A percentile compares a stretch with the other conserved stretches of the same genome.
phyloP scores from a whole-genome alignment of 129 eudicot species.

The Pseudognaphalium luteoalbum region DNA sequence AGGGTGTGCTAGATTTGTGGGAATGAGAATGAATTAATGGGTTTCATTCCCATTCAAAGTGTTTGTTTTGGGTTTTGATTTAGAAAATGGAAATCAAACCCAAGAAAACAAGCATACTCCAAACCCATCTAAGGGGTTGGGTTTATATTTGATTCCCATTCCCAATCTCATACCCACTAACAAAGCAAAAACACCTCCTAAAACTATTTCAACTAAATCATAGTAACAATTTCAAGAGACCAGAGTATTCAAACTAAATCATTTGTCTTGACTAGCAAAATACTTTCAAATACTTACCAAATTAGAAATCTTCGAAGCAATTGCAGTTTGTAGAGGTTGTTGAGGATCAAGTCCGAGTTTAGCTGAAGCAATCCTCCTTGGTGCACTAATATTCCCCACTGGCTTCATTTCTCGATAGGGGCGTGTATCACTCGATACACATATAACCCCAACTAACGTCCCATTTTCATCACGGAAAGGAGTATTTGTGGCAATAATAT shows the following conservation, averaged over 20 bases:
- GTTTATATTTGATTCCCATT: too few species aligned
- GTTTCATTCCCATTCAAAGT: too few species aligned
- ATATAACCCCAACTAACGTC: slow-evolving; percentile 61
- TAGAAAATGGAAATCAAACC: too few species aligned
- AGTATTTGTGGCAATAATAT: slow-evolving; percentile 51
- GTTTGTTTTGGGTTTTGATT: too few species aligned
- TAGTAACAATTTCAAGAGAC: not conserved
- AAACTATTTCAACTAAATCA: not conserved
- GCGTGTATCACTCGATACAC: slow-evolving; percentile 72
- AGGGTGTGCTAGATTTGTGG: too few species aligned
- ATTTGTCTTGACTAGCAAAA: not conserved
- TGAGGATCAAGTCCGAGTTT: slow-evolving; percentile 93
- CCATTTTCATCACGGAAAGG: slow-evolving; percentile 87
- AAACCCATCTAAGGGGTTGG: too few species aligned
- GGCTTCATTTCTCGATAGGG: slow-evolving; percentile 55
- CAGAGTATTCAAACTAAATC: not conserved
- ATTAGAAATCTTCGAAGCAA: slow-evolving; percentile 77
- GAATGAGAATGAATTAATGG: too few species aligned
- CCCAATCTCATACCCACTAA: too few species aligned
- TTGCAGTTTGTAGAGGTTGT: slow-evolving; percentile 85
- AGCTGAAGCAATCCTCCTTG: slow-evolving; percentile 58
- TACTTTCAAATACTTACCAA: slow-evolving; percentile 52
- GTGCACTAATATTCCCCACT: slow-evolving; percentile 44
- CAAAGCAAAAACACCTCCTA: too few species aligned
- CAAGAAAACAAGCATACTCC: too few species aligned